These are phyloP conservation scores for Paecilomyces variotii DNA, from an alignment of 2,329 filamentous ascomycete genomes.

Conservation along the genomic window DNA sequence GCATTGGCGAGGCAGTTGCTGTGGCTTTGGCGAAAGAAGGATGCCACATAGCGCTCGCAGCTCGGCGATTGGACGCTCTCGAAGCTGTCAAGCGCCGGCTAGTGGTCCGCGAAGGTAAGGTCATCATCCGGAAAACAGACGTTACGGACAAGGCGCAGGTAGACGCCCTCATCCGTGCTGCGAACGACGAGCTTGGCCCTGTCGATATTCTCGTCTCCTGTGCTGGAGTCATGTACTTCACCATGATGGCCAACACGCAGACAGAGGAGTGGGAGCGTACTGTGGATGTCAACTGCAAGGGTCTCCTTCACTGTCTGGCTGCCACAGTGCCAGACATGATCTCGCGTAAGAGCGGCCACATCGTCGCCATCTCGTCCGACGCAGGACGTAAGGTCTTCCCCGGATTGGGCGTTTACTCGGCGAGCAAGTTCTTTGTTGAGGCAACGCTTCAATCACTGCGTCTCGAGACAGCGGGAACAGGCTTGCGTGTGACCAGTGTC, in stretches of 20 bases:
- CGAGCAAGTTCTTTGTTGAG: conserved; percentile 79
- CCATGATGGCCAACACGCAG: conserved; percentile 71
- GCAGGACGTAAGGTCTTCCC: conserved; percentile 76
- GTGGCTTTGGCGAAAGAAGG: conserved; percentile 61
- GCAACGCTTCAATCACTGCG: conserved; percentile 68
- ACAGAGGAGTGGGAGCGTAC: conserved; percentile 72
- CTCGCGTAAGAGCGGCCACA: conserved; percentile 58
- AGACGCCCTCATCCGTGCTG: conserved; percentile 53
- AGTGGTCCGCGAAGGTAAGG: conserved; percentile 50
- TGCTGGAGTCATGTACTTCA: conserved; percentile 83
- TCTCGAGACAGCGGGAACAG: conserved; percentile 66
- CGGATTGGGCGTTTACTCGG: conserved; percentile 72
- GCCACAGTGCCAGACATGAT: conserved; percentile 66
- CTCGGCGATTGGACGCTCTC: conserved; percentile 61
- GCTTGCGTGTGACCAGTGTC: conserved; percentile 63
- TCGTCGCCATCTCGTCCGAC: conserved; percentile 75
- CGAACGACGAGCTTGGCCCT: conserved; percentile 57
- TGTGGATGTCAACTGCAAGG: conserved; percentile 82
- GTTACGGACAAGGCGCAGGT: conserved; percentile 62
- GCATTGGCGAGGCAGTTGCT: conserved; percentile 69
- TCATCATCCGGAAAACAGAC: conserved; percentile 63
- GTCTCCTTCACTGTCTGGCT: conserved; percentile 64
- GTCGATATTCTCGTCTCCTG: conserved; percentile 74
- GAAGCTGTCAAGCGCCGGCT: conserved; percentile 59
- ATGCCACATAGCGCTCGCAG: conserved; percentile 63